Evolutionary conservation across 73 alveolate species (phyloP).

Genomic region (Paraurostyla sp.): DNA sequence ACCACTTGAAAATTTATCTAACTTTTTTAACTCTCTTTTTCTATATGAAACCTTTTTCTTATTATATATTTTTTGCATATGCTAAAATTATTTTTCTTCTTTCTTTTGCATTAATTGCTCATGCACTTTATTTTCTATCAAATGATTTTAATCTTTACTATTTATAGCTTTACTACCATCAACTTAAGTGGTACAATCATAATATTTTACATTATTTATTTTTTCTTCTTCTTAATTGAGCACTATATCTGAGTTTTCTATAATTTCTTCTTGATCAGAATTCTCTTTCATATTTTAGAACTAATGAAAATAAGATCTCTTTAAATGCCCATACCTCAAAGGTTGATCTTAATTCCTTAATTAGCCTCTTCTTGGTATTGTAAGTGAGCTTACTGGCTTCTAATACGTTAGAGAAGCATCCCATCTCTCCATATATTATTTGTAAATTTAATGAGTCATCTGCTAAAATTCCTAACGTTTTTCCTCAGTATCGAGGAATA

Average conservation of each 20-base stretch:
- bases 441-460: not conserved
- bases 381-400: slow-evolving; percentile 5
- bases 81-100: not conserved
- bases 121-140: no score
- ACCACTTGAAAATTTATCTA: slow-evolving; percentile 16
- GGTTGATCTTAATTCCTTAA: not conserved
- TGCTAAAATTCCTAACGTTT: not conserved
- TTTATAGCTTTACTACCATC: no score
- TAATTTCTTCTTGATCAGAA: no score
- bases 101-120: not conserved
- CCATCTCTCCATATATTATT: slow-evolving; percentile 30
- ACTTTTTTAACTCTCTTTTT: not conserved
- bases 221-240: no score
- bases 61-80: not conserved
- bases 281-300: not conserved
- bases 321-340: not conserved
- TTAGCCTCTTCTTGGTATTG: slow-evolving; percentile 29
- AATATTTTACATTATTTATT: no score
- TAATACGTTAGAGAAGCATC: not conserved
- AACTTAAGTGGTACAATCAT: no score
- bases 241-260: no score
- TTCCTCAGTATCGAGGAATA: not conserved
- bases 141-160: no score
- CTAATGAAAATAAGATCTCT: not conserved
- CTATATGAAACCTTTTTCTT: not conserved